These are phyloP conservation scores for Pleomassaria siparia DNA, from an alignment of 2,329 filamentous ascomycete genomes.

Conservation along the genomic window DNA sequence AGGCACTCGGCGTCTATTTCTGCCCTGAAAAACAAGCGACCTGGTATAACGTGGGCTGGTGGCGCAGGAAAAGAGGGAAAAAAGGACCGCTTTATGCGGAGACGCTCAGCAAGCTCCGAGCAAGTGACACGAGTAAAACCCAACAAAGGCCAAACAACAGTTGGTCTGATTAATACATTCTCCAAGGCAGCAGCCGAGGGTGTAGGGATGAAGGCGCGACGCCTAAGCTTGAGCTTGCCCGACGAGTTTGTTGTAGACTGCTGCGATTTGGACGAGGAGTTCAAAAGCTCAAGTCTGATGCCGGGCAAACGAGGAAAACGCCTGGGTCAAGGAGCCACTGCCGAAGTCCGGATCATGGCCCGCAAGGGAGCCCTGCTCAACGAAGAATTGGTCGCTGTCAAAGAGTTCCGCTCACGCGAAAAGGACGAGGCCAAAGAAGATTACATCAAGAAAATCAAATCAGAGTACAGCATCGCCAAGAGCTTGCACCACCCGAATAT, in stretches of 20 bases:
- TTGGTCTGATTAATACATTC: slow-evolving; percentile 38
- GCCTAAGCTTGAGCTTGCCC: slow-evolving; percentile 71
- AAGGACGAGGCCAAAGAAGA: slow-evolving; percentile 69
- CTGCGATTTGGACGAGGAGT: slow-evolving; percentile 69
- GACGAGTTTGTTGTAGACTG: slow-evolving; percentile 74
- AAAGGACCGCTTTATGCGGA: slow-evolving; percentile 26
- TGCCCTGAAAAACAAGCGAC: slow-evolving; percentile 26
- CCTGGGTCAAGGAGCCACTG: slow-evolving; percentile 79
- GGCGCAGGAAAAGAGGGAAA: slow-evolving; percentile 22
- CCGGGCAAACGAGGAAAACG: slow-evolving; percentile 72
- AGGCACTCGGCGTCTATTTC: slow-evolving; percentile 31
- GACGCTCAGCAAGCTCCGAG: slow-evolving; percentile 42
- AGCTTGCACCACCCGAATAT: slow-evolving; percentile 85
- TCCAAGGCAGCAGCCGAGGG: slow-evolving; percentile 62
- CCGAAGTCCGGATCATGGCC: slow-evolving; percentile 78
- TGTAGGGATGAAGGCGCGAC: slow-evolving; percentile 75
- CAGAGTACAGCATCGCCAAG: slow-evolving; percentile 85
- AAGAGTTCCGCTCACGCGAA: slow-evolving; percentile 78
- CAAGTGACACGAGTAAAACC: slow-evolving; percentile 19
- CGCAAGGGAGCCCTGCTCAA: slow-evolving; percentile 62
- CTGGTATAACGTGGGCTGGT: slow-evolving; percentile 34
- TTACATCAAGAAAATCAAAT: slow-evolving; percentile 87
- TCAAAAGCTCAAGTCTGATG: slow-evolving; percentile 65
- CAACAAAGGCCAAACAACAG: slow-evolving; percentile 24
- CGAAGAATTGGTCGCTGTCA: slow-evolving; percentile 79